Conservation (phyloP, 805 yeast species). For the Phaffomyces thermotolerans region DNA sequence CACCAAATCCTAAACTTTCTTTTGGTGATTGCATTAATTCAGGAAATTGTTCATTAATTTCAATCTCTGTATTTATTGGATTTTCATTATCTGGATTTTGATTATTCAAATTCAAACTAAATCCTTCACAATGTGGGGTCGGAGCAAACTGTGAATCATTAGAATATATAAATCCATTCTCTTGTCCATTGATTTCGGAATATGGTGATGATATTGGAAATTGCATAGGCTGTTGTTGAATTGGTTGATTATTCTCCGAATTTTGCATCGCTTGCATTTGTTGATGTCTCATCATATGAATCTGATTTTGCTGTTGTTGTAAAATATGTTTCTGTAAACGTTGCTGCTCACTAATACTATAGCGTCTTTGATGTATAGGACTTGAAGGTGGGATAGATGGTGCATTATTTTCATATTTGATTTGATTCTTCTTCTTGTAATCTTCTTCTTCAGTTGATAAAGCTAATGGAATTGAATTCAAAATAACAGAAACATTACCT, state of each 20-base stretch:
- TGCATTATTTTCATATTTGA: background rate
- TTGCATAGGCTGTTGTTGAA: background rate
- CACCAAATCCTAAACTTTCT: slow-evolving; percentile 8
- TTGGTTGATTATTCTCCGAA: background rate
- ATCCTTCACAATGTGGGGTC: slow-evolving; percentile 6
- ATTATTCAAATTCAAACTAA: slow-evolving; percentile 7
- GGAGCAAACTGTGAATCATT: slow-evolving; percentile 2
- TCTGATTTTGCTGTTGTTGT: background rate
- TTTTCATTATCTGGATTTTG: slow-evolving; percentile 3
- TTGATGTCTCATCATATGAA: background rate
- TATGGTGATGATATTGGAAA: background rate
- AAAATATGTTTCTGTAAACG: background rate
- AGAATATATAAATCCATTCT: background rate
- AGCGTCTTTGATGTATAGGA: slow-evolving; percentile 1
- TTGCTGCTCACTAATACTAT: background rate
- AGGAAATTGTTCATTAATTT: slow-evolving; percentile 8
- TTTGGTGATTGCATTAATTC: slow-evolving; percentile 7
- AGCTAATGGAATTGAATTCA: slow-evolving; percentile 21
- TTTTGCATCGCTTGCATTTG: background rate
- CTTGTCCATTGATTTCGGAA: background rate
- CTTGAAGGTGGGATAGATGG: background rate
- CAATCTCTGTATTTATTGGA: slow-evolving; percentile 8
- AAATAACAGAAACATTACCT: slow-evolving; percentile 15
- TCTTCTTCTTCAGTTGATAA: slow-evolving; percentile 18
- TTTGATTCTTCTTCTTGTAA: background rate